Base-by-base conservation (phyloP, 495 filamentous ascomycete species). In the Aspergillus ostianus region DNA sequence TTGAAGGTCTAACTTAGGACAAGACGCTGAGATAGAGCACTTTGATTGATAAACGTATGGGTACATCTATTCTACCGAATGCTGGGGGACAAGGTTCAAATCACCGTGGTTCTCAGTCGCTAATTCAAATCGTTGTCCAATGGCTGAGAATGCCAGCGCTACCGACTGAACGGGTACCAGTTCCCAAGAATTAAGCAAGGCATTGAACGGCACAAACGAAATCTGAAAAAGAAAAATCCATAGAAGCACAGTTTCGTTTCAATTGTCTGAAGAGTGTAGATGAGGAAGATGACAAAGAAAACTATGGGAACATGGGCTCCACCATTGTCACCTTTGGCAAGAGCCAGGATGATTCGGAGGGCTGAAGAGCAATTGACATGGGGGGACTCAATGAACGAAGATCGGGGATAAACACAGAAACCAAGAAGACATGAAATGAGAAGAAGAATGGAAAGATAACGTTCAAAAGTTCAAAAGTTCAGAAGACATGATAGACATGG, bases 11-110 rank as follows among this genome's bases (percentile, higher is more conserved):
- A 41, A 1, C 15, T 15, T 26, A 26, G 23, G 4, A 26, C 23
- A 41, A 15, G 36, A 15, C 15, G 36, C 13, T 13, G 36, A 36
- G 36, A 41, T 41, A 41, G 36, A 41, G 36, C 36, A 60, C 49
- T 46, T 53, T 70, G 50, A 61, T 66, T 67, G 63, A 51, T 48
- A 67, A 59, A 55, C 55, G 59, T 70, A 71, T 69, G 65, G 57
- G 57, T 69, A 68, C 61, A 68, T 69, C 62, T 68, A 66, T 61
- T 67, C 65, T 67, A 64, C 65, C 63, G 60, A 57, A 49, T 64
- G 59, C 53, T 67, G 59, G 55, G 63, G 53, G 32, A 49, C 56
- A 53, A 66, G 50, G 51, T 47, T 53, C 53, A 50, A 55, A 61
- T 36, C 21, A 46, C 49, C n/a, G 6, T 32, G 7, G 10, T 32